Base-by-base conservation (phyloP, 106 monocot species). In the Posidonia australis region DNA sequence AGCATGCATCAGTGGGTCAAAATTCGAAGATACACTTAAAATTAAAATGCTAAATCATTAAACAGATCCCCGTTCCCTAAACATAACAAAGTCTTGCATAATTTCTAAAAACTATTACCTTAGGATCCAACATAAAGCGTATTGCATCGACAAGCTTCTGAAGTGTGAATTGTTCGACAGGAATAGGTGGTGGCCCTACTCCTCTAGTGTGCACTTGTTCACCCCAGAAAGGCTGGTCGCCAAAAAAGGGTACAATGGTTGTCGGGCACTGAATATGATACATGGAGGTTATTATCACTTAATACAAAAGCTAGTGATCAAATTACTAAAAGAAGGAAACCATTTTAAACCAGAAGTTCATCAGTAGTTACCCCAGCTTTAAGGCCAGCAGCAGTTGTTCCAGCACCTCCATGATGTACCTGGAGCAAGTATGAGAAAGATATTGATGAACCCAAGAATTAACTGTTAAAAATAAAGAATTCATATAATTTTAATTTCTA, bases 321-420 rank as follows among this genome's bases (percentile, higher is more conserved):
- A 41, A 22, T 23, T 43, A 58, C 42, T 12, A 10, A 56, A 69
- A 69, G 10, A 55, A 52, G 3, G 31, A 5, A 22, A 60, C 3
- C n/a, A 27, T n/a, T 11, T 5, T 25, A 45, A 36, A 54, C 12
- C 16, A 24, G 55, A 55, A 28, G 13, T 43, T 6, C 43, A 5
- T 42, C 16, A 41, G 10, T 28, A 71, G 29, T 54, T 71, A 93
- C 93, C 74, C 78, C 93, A 63, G 89, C 89, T 80, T 79, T 93
- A 51, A 93, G 83, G 17, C 93, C 89, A 63, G 93, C 83, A 65
- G 93, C 93, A 53, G 93, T 93, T 46, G 93, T 93, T 67, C 93
- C 93, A 65, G 93, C 93, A 59, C 93, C 93, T 62, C 93, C 93
- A 77, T 93, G 93, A 70, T 89, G 93, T 20, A 93, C 93, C 93